Evolutionary conservation across 2,329 filamentous ascomycete genomes (phyloP).

Genomic region (Erysiphe neolycopersici): DNA sequence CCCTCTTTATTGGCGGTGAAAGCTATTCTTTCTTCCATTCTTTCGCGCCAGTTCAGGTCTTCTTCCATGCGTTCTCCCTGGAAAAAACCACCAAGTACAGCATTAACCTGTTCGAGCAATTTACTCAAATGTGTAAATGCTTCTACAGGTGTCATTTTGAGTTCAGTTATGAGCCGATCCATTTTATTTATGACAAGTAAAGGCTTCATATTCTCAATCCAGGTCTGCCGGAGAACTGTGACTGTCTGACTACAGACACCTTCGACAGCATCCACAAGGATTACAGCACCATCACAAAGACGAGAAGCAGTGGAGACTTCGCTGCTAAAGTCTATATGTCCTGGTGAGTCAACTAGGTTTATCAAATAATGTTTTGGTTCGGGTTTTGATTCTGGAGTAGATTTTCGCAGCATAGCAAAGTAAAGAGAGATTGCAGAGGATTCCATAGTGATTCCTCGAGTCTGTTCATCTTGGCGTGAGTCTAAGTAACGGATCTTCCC

Average conservation of each 20-base stretch:
- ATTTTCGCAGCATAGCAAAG: slow-evolving; percentile 69
- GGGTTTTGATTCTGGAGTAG: slow-evolving; percentile 37
- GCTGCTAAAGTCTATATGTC: slow-evolving; percentile 95
- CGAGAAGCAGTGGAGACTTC: slow-evolving; percentile 91
- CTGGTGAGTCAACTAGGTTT: slow-evolving; percentile 92
- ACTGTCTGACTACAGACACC: slow-evolving; percentile 97
- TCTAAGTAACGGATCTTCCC: slow-evolving; percentile 97
- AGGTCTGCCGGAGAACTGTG: slow-evolving; percentile 80
- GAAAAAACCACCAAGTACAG: slow-evolving; percentile 89
- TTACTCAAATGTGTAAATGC: slow-evolving; percentile 76
- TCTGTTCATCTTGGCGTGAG: slow-evolving; percentile 84
- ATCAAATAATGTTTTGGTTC: slow-evolving; percentile 75
- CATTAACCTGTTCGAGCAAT: slow-evolving; percentile 85
- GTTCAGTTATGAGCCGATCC: slow-evolving; percentile 75
- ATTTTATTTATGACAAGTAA: slow-evolving; percentile 96
- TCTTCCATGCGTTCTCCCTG: slow-evolving; percentile 98
- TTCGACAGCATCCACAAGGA: slow-evolving; percentile 88
- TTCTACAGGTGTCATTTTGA: slow-evolving; percentile 77
- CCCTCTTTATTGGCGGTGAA: slow-evolving; percentile 36
- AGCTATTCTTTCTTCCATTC: slow-evolving; percentile 62
- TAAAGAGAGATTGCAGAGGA: slow-evolving; percentile 92
- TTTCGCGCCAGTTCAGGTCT: slow-evolving; percentile 83
- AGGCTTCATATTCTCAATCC: slow-evolving; percentile 87
- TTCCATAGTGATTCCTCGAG: slow-evolving; percentile 98
- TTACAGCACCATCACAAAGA: slow-evolving; percentile 78